Evolutionary conservation across 305 asterid species (phyloP).

Genomic region (Caryopteris hybrid): DNA sequence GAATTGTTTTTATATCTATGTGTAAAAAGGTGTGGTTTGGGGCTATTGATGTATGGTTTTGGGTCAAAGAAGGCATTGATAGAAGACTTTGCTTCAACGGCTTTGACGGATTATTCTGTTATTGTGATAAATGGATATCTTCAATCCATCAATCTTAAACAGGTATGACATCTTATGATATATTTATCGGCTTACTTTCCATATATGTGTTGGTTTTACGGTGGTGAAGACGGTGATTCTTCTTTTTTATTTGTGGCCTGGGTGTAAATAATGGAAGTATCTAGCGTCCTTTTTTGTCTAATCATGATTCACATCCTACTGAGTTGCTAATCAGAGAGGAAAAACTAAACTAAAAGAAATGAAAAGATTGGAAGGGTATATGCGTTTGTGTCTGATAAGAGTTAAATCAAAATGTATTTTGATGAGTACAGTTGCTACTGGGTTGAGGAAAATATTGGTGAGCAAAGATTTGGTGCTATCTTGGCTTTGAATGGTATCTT

Average conservation of each 20-base stretch:
- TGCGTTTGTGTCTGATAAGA: not conserved
- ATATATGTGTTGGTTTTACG: not conserved
- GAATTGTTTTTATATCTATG: slow-evolving; percentile 7
- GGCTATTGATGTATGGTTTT: slow-evolving; percentile 89
- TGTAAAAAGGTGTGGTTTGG: slow-evolving; percentile 75
- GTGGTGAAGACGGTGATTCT: not conserved
- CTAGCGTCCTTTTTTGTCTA: not conserved
- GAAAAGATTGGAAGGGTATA: too few species aligned
- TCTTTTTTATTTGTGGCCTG: not conserved
- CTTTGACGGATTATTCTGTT: slow-evolving; percentile 75
- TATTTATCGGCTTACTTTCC: not conserved
- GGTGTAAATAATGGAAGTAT: not conserved
- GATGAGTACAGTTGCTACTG: not conserved
- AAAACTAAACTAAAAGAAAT: too few species aligned
- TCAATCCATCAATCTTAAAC: slow-evolving; percentile 80
- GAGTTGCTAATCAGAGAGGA: too few species aligned
- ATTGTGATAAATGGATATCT: slow-evolving; percentile 85
- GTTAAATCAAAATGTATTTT: not conserved
- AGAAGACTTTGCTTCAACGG: slow-evolving; percentile 77
- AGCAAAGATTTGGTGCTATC: not conserved
- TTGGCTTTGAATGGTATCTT: not conserved
- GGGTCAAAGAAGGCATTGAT: slow-evolving; percentile 81
- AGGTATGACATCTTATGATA: slow-evolving; percentile 35
- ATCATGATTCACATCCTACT: too few species aligned
- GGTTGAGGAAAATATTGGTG: not conserved